Evolutionary conservation across 2,329 filamentous ascomycete genomes (phyloP), one percentile per base, ranked within the genome.

Genomic region (Cyphellophora attinorum): DNA sequence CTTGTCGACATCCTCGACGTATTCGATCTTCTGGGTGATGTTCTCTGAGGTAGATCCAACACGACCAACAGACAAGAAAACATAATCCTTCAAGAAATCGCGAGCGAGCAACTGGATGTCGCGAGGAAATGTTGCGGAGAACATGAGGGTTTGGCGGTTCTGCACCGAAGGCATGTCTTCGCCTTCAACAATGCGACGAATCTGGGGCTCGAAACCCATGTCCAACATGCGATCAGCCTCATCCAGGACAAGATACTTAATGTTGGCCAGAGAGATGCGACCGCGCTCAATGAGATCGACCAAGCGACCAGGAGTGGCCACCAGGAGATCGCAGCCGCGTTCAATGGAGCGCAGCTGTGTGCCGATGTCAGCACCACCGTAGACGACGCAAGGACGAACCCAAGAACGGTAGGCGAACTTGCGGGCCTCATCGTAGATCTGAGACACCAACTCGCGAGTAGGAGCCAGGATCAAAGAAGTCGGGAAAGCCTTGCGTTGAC

Each of bases 151-250:
- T 67, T 98, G 91, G 56, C 91, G 88, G 52, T 74, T 69, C 48
- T 78, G 68, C 41, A 89, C 84, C 34, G 65, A 62, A 38, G 91
- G 91, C 91, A 98, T 98, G 54, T 98, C 91, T 67, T 96, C 91
- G 41, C 86, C 86, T 66, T 96, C 89, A 29, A 98, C 91, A 55
- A 98, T 96, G 54, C 89, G 84, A 56, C 91, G 88, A 58, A 98
- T 98, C 69, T 98, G 91, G 55, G 91, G 91, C 72, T 98, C 91
- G 74, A 98, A 98, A 91, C 91, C 91, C 91, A 98, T 96, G 57
- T 98, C 91, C 55, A 96, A 95, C 91, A 98, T 96, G 42, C 91
- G 81, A 60, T 98, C 91, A 31, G 91, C 91, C 62, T 98, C 91
- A 53, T 98, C 91, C 36, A 98, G 84, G 52, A 98, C 85, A 44